Conservation (phyloP, 129 eudicot genomes). For the Helianthus tuberosus region DNA sequence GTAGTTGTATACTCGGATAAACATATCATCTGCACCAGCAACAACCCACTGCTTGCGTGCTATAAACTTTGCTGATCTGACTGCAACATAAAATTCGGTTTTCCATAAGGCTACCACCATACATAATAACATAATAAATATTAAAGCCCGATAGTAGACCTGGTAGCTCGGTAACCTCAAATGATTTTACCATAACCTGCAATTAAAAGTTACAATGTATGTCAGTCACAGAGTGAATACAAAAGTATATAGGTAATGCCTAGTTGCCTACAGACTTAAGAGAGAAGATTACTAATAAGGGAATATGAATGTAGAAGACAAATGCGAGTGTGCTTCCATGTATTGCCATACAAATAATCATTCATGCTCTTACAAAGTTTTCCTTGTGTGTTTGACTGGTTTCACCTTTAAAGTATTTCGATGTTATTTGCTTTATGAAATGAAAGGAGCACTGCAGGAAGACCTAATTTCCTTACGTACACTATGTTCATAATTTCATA, state of each 20-base stretch:
- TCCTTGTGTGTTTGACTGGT: conserved; percentile 11
- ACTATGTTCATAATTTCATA: conserved; percentile 13
- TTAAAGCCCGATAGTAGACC: conserved; percentile 43
- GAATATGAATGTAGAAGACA: conserved; percentile 16
- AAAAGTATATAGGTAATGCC: conserved; percentile 10
- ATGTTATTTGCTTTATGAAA: conserved; percentile 18
- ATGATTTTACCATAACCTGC: conserved; percentile 84
- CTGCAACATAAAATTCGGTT: conserved; percentile 35
- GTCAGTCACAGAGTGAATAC: conserved; percentile 1
- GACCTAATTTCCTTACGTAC: conserved; percentile 9
- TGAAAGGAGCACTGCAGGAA: conserved; percentile 11
- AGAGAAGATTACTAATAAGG: conserved; percentile 4
- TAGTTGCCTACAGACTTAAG: conserved; percentile 8
- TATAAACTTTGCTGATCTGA: conserved; percentile 80
- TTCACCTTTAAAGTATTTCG: background rate
- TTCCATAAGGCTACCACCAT: conserved; percentile 14
- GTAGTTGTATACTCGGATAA: conserved; percentile 73
- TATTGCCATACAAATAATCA: conserved; percentile 6
- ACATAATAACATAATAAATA: conserved; percentile 5
- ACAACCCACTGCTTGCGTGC: conserved; percentile 85
- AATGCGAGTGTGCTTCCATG: conserved; percentile 13
- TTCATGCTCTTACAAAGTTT: conserved; percentile 3
- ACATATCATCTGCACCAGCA: conserved; percentile 86
- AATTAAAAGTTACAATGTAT: conserved; percentile 12
- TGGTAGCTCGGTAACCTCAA: conserved; percentile 86